These are phyloP conservation scores for Talaromyces wortmannii DNA, from an alignment of 495 filamentous ascomycete species.

Conservation along the genomic window DNA sequence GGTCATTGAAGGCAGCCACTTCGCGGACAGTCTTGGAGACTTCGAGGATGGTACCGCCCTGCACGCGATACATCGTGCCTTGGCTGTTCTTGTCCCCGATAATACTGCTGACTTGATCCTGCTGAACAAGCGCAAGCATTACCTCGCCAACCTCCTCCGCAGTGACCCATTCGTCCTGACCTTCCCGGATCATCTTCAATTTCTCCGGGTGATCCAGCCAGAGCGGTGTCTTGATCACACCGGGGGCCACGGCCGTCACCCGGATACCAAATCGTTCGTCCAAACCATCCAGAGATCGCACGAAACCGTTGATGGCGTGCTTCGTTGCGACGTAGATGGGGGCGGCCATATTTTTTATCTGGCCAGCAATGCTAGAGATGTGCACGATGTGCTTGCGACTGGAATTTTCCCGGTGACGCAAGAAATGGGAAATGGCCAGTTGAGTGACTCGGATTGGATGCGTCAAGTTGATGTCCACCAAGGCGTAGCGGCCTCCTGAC, in stretches of 20 bases:
- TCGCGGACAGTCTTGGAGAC: slow-evolving; percentile 47
- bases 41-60: slow-evolving; percentile 52
- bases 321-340: slow-evolving; percentile 60
- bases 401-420: slow-evolving; percentile 17
- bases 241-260: slow-evolving; percentile 61
- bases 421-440: slow-evolving; percentile 55
- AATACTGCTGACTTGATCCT: slow-evolving; percentile 33
- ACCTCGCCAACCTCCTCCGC: slow-evolving; percentile 58
- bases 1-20: slow-evolving; percentile 49
- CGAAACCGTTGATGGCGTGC: slow-evolving; percentile 55
- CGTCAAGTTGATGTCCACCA: slow-evolving; percentile 60
- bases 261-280: slow-evolving; percentile 48
- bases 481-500: slow-evolving; percentile 41
- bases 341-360: slow-evolving; percentile 35
- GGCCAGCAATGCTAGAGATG: slow-evolving; percentile 59
- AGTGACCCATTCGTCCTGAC: slow-evolving; percentile 51
- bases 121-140: slow-evolving; percentile 55
- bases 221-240: slow-evolving; percentile 59
- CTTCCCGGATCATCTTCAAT: slow-evolving; percentile 42
- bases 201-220: slow-evolving; percentile 68
- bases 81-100: slow-evolving; percentile 30
- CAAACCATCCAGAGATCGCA: slow-evolving; percentile 45
- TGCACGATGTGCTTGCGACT: slow-evolving; percentile 48
- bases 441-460: slow-evolving; percentile 65
- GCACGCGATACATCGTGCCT: slow-evolving; percentile 23